These are phyloP conservation scores for Clitopilus passeckerianus DNA, from an alignment of 768 basidiomycete species.

Conservation along the genomic window DNA sequence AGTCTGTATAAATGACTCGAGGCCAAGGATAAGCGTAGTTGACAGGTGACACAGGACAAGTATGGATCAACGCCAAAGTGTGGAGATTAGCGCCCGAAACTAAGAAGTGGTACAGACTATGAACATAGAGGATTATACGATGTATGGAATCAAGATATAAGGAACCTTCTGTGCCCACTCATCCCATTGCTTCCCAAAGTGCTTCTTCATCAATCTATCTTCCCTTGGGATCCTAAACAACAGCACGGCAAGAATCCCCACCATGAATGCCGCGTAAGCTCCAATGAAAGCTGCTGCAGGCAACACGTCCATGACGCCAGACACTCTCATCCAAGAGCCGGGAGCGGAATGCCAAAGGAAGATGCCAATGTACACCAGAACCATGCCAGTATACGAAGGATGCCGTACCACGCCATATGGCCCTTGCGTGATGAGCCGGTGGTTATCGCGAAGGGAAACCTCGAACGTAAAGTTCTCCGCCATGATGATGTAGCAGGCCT, in stretches of 20 bases:
- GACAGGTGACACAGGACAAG: not conserved
- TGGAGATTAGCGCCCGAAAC: too few relatives aligned
- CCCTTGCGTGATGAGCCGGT: conserved; percentile 3
- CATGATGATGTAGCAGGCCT: not conserved
- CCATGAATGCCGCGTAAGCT: not conserved
- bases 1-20: not conserved
- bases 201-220: not conserved
- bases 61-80: not conserved
- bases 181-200: not conserved
- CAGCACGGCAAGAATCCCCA: not conserved
- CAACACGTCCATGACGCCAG: not conserved
- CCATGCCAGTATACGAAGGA: conserved; percentile 4
- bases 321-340: conserved; percentile 10
- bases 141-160: not conserved
- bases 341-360: conserved; percentile 1
- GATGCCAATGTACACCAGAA: not conserved
- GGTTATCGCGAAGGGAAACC: not conserved
- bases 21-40: not conserved
- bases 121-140: not conserved
- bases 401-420: conserved; percentile 8
- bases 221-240: not conserved
- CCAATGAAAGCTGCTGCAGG: not conserved
- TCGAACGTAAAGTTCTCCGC: conserved; percentile 3
- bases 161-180: not conserved
- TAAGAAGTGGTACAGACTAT: too few relatives aligned